Evolutionary conservation across 345 rosid genomes (phyloP), one percentile per base, ranked within the genome.

Genomic region (Aurinia saxatilis): DNA sequence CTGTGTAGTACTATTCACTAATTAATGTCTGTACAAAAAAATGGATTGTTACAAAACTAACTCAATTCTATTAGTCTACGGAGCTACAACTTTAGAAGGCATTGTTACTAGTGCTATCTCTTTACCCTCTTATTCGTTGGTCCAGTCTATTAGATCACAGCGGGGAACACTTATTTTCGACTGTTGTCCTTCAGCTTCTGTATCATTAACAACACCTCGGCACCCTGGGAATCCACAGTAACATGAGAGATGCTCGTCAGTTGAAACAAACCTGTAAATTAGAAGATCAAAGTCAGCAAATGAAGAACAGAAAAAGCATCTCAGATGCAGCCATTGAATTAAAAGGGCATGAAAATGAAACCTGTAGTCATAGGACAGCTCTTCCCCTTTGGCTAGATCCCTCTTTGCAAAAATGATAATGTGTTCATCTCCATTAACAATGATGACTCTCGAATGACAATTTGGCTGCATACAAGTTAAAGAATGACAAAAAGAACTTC

Each of bases 311-410:
- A n/a, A n/a, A n/a, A n/a, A n/a, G n/a, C n/a, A n/a, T 49, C 15
- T 14, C 42, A 48, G 7, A 49, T 15, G 4, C 13, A 5, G 58
- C 58, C 27, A 14, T 5, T n/a, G n/a, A 5, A 21, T 30, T 10
- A 3, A 9, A 35, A 66, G 23, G 73, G 60, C 41, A 16, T 31
- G 71, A 18, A 47, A 29, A 36, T 36, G 67, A 60, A 73, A 91
- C 98, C 98, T 86, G 52, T 91, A 91, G 80, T 91, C 98, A 67
- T 91, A 91, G 40, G 96, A 88, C 70, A 91, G 87, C 55, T 91
- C 98, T 71, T 91, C 96, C 95, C 98, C 80, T 69, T 80, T 79
- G 62, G 80, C 79, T 16, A 88, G 81, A 74, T 91, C 88, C 76
- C 98, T 82, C 82, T 91, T 91, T 7, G 98, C 95, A 59, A 86